Conservation (phyloP, 805 yeast genomes). For the Danielia oregonensis region DNA sequence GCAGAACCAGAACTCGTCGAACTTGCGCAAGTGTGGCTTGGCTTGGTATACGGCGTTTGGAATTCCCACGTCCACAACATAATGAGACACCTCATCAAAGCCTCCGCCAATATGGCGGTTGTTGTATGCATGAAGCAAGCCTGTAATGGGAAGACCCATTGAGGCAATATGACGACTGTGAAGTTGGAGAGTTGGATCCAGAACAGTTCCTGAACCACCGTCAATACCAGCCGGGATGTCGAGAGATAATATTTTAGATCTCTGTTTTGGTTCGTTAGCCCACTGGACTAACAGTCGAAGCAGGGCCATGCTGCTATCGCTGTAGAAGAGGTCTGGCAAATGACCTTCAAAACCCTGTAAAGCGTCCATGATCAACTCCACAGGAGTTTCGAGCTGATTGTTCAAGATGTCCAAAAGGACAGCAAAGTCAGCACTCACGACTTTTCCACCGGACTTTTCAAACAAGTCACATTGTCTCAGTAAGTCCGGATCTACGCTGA, state of each 20-base stretch:
- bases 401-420: slow-evolving; percentile 31
- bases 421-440: slow-evolving; percentile 33
- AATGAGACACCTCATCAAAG: slow-evolving; percentile 48
- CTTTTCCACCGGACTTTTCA: slow-evolving; percentile 65
- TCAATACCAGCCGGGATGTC: slow-evolving; percentile 84
- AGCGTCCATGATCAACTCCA: slow-evolving; percentile 78
- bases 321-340: slow-evolving; percentile 50
- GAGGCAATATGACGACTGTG: slow-evolving; percentile 60
- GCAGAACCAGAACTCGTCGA: slow-evolving; percentile 44
- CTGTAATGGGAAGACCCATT: slow-evolving; percentile 68
- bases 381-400: slow-evolving; percentile 61
- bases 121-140: slow-evolving; percentile 57
- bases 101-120: slow-evolving; percentile 39
- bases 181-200: slow-evolving; percentile 30
- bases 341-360: slow-evolving; percentile 79
- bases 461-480: slow-evolving; percentile 52
- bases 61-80: slow-evolving; percentile 66
- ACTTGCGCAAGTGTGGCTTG: slow-evolving; percentile 40
- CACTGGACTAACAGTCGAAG: slow-evolving; percentile 54
- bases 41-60: slow-evolving; percentile 52
- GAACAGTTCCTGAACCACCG: slow-evolving; percentile 66
- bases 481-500: slow-evolving; percentile 41
- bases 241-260: slow-evolving; percentile 53
- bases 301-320: slow-evolving; percentile 33
- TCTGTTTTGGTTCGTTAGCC: slow-evolving; percentile 51